These are phyloP conservation scores for Bothriochloa decipiens DNA, from an alignment of 176 grass and related monocot species.

Conservation along the genomic window DNA sequence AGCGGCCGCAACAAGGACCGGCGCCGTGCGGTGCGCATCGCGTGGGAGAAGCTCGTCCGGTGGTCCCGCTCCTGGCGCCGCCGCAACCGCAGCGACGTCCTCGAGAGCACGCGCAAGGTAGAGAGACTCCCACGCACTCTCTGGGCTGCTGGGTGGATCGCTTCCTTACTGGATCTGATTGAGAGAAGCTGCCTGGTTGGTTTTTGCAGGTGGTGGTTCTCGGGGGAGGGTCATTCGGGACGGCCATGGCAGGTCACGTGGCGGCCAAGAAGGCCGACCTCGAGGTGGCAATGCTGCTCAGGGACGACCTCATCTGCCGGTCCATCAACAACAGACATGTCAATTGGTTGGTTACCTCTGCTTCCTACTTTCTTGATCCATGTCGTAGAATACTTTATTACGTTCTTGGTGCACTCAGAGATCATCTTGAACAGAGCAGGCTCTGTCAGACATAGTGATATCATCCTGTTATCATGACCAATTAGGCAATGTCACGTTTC, in stretches of 20 bases:
- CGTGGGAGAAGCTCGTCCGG: slow-evolving; percentile 94
- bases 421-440: background rate
- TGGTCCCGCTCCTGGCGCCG: slow-evolving; percentile 87
- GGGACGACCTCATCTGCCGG: slow-evolving; percentile 70
- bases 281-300: slow-evolving; percentile 76
- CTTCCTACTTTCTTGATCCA: background rate
- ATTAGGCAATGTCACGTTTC: background rate
- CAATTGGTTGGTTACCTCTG: slow-evolving; percentile 46
- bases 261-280: slow-evolving; percentile 75
- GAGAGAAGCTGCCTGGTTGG: background rate
- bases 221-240: slow-evolving; percentile 87
- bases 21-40: slow-evolving; percentile 61
- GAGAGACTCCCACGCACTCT: too few relatives aligned
- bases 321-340: slow-evolving; percentile 71
- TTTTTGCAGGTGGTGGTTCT: slow-evolving; percentile 69
- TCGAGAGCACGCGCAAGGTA: slow-evolving; percentile 84
- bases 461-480: background rate
- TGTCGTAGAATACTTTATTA: slow-evolving; percentile 7
- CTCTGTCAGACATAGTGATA: background rate
- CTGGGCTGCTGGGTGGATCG: too few relatives aligned
- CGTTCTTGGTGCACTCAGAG: background rate
- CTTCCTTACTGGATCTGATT: background rate
- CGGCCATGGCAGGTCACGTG: slow-evolving; percentile 78
- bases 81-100: slow-evolving; percentile 69
- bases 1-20: slow-evolving; percentile 51